Evolutionary conservation across 2,329 filamentous ascomycete genomes (phyloP).

Genomic region (Fonsecaea pedrosoi): DNA sequence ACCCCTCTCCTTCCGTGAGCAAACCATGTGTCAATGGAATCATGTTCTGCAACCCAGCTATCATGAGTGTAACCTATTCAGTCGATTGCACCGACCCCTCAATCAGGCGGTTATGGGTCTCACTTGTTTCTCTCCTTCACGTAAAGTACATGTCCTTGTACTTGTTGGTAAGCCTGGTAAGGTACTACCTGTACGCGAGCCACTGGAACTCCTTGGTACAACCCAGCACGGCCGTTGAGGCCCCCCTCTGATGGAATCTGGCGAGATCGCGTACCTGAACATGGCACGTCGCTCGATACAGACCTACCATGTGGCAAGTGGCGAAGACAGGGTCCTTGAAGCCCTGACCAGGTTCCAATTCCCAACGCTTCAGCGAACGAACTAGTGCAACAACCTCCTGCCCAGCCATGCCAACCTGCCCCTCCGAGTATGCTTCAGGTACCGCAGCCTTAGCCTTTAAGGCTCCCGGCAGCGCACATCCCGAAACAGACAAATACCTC

Average conservation of each 20-base stretch:
- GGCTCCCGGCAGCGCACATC: not conserved
- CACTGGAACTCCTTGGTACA: not conserved
- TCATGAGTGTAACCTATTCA: not conserved
- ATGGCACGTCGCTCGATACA: not conserved
- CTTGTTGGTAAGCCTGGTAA: too few species aligned
- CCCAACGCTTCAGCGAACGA: not conserved
- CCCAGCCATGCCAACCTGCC: not conserved
- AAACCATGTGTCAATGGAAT: conserved; percentile 1
- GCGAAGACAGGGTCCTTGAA: not conserved
- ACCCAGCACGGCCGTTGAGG: not conserved
- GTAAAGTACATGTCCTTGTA: too few species aligned
- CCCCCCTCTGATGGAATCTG: not conserved
- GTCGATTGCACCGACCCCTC: not conserved
- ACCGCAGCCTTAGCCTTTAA: not conserved
- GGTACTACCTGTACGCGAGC: not conserved
- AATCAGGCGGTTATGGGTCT: not conserved
- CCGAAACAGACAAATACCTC: not conserved
- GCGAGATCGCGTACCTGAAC: not conserved
- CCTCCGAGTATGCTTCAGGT: not conserved
- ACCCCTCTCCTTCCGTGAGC: not conserved
- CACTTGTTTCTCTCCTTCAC: not conserved
- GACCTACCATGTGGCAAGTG: not conserved
- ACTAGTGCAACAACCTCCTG: not conserved
- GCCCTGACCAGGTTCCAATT: not conserved
- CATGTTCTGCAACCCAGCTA: not conserved